Base-by-base conservation (phyloP, 805 yeast species). In the Nakazawaea anatomiae region DNA sequence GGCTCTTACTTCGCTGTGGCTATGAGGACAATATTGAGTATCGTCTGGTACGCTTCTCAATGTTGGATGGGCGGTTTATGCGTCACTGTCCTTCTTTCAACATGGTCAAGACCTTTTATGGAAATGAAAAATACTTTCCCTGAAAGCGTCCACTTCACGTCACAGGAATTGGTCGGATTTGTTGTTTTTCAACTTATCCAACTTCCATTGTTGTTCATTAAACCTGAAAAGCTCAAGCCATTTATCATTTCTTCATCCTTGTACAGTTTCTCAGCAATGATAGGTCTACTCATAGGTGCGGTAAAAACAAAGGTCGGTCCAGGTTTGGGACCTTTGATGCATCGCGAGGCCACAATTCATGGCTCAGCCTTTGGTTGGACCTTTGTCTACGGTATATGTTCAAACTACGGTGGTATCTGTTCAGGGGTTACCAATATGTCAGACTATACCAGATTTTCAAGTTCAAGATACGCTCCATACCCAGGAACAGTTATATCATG, bases 41-140 rank as follows among this genome's bases (percentile, higher is more conserved):
- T 60, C n/a, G 57, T 60, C 42, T 56, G 57, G 52, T 49, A 39
- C 30, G 52, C 52, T n/a, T 44, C 48, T 28, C 67, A 72, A 52
- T 69, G 75, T 5, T 75, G 73, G 69, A 48, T 74, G 50, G 79
- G 79, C 46, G 76, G 76, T 1, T 57, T 69, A 25, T 65, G 72
- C 56, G 52, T 73, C 1, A 66, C 64, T 47, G 57, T 67, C 52
- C 59, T 74, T 40, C 52, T 75, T 28, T 65, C 72, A 29, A 61
- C 75, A 12, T 72, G 73, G 71, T 70, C 74, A n/a, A 64, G 62
- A 44, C 66, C 62, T 41, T 74, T 66, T 53, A 42, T 62, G 39
- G 53, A 52, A 35, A 54, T 65, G 60, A 50, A 54, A 35, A 54
- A 56, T 44, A 57, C 60, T 3, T 51, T 47, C 46, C 55, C 61